phyloP scores from a whole-genome alignment of 1,284 basidiomycete species.

The Cutaneotrichosporon cyanovorans region DNA sequence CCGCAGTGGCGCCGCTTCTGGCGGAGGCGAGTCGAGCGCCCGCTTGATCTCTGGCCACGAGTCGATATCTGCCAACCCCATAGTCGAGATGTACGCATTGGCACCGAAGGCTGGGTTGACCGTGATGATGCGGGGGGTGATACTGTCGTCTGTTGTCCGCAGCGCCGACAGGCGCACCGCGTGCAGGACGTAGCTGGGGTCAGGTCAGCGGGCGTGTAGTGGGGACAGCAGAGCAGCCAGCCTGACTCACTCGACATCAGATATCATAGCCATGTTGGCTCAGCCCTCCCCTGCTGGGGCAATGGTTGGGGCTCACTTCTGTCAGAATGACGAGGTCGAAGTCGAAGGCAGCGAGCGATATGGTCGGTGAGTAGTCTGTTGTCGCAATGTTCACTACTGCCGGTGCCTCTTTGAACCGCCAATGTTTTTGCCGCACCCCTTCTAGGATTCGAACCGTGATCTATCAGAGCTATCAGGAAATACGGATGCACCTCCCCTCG shows the following conservation, averaged over 20 bases:
- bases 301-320: too few relatives aligned
- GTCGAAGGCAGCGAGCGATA: too few relatives aligned
- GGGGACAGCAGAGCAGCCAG: not conserved
- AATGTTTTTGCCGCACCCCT: too few relatives aligned
- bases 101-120: conserved; percentile 55
- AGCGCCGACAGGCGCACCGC: conserved; percentile 74
- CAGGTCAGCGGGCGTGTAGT: not conserved
- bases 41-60: conserved; percentile 74
- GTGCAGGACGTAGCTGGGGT: conserved; percentile 70
- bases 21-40: conserved; percentile 46
- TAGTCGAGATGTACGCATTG: conserved; percentile 72
- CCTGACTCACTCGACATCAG: conserved; percentile 33
- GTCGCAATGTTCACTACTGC: too few relatives aligned
- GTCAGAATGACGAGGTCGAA: too few relatives aligned
- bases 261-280: conserved; percentile 42
- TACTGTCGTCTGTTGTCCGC: conserved; percentile 76
- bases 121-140: conserved; percentile 69
- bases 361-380: too few relatives aligned
- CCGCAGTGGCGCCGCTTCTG: conserved; percentile 48
- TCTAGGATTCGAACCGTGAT: too few relatives aligned
- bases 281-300: too few relatives aligned
- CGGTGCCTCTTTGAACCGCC: too few relatives aligned
- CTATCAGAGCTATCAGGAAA: too few relatives aligned
- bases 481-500: too few relatives aligned
- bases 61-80: conserved; percentile 66